Evolutionary conservation across 495 filamentous ascomycete genomes (phyloP).

Genomic region (Usnea hakonensis): DNA sequence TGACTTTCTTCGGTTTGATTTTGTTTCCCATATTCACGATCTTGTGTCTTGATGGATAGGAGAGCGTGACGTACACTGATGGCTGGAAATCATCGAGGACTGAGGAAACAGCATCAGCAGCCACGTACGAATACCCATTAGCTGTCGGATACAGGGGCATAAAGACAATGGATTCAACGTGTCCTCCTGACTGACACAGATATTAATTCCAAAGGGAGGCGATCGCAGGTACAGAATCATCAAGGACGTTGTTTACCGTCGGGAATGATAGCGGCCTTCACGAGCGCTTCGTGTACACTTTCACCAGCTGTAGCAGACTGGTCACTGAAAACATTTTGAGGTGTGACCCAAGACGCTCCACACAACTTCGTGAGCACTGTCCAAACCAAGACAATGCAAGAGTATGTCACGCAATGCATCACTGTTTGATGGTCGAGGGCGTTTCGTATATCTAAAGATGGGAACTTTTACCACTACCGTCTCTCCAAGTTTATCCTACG

Average conservation of each 20-base stretch:
- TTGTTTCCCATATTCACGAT: conserved; percentile 53
- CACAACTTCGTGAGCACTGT: not conserved
- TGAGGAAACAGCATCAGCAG: conserved; percentile 19
- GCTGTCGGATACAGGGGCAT: not conserved
- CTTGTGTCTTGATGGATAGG: conserved; percentile 41
- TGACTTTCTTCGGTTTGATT: conserved; percentile 43
- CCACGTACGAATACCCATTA: too few relatives aligned
- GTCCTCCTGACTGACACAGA: not conserved
- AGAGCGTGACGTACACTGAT: conserved; percentile 41
- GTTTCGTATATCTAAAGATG: not conserved
- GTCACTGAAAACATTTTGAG: conserved; percentile 4
- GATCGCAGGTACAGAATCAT: not conserved
- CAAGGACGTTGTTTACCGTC: not conserved
- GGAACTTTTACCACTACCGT: not conserved
- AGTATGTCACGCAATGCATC: not conserved
- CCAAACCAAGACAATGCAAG: not conserved
- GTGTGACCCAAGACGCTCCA: conserved; percentile 2
- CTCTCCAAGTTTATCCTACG: not conserved
- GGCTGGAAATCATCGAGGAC: conserved; percentile 60
- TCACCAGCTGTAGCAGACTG: not conserved
- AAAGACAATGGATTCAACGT: not conserved
- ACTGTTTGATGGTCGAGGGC: not conserved
- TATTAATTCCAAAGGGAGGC: not conserved
- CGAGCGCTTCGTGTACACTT: conserved; percentile 3
- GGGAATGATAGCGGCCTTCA: conserved; percentile 11